Evolutionary conservation across 2,329 filamentous ascomycete genomes (phyloP), one percentile per base, ranked within the genome.

Genomic region (Cercospora beticola): DNA sequence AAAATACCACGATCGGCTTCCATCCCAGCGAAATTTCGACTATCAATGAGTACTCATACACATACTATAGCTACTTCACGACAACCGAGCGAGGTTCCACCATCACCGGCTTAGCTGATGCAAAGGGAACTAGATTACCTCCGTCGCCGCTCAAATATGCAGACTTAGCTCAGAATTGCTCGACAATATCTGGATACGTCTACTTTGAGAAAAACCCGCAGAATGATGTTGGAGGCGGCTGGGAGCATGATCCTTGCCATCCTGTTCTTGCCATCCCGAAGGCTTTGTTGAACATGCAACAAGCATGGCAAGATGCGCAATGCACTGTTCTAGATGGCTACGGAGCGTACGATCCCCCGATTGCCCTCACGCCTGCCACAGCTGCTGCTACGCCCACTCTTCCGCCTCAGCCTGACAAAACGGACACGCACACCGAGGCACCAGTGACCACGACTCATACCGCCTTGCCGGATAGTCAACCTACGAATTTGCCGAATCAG

Each of bases 321-420:
- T 69, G 67, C 43, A 21, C 18, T 16, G 60, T 52, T 0, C 59
- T 26, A 6, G 67, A 69, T 31, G 64, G 64, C 2, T 31, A 58
- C 8, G 67, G 67, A 21, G 67, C 67, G 2, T 69, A 69, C 28
- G 67, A 69, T 61, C 67, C 67, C 16, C 67, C 67, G n/a, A 61
- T 66, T 14, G 67, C 67, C 16, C 46, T 66, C 36, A 69, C 67
- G 8, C 59, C 56, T 26, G 67, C 61, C 18, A 52, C 40, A 31
- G 49, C 36, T 56, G 67, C 60, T 10, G 67, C 52, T 14, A 9
- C 56, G 28, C 67, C 67, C 5, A 69, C 64, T 16, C 30, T 66
- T 14, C 64, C 67, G 8, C 52, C 67, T 33, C 64, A 64, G 54
- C 67, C 67, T 49, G 67, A 64, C 23, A 69, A 36, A 23, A 33